Evolutionary conservation across 2,329 filamentous ascomycete species (phyloP).

Genomic region (Setomelanomma holmii): DNA sequence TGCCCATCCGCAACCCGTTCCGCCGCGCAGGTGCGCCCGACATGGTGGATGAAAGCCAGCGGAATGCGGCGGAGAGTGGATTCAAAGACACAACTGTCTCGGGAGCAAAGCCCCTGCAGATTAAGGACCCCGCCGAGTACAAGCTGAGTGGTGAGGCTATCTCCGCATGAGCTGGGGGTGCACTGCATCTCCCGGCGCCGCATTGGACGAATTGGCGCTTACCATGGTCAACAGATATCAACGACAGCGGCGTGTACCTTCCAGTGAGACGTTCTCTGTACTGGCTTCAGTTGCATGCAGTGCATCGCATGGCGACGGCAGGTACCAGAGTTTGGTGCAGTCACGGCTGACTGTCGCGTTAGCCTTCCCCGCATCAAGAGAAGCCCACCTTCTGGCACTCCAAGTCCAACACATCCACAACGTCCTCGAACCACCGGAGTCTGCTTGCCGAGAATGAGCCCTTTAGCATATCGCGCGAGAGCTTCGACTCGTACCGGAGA

Average conservation of each 20-base stretch:
- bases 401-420: slow-evolving; percentile 56
- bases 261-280: slow-evolving; percentile 66
- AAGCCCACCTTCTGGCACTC: slow-evolving; percentile 79
- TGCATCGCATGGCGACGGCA: slow-evolving; percentile 5
- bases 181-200: slow-evolving; percentile 7
- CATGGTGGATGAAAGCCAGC: slow-evolving; percentile 40
- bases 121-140: slow-evolving; percentile 58
- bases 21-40: slow-evolving; percentile 45
- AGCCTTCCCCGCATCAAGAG: slow-evolving; percentile 85
- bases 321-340: not conserved
- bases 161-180: slow-evolving; percentile 8
- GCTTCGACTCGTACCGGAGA: slow-evolving; percentile 93
- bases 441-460: slow-evolving; percentile 84
- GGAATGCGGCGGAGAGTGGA: slow-evolving; percentile 38
- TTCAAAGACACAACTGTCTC: slow-evolving; percentile 44
- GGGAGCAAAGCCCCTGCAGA: slow-evolving; percentile 51
- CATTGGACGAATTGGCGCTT: slow-evolving; percentile 29
- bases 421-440: slow-evolving; percentile 65
- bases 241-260: slow-evolving; percentile 92
- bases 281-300: slow-evolving; percentile 1
- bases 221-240: slow-evolving; percentile 72
- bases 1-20: slow-evolving; percentile 54
- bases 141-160: slow-evolving; percentile 58
- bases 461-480: slow-evolving; percentile 94
- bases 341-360: slow-evolving; percentile 29